Evolutionary conservation across 805 yeast species (phyloP).

Genomic region (Priceomyces medius): DNA sequence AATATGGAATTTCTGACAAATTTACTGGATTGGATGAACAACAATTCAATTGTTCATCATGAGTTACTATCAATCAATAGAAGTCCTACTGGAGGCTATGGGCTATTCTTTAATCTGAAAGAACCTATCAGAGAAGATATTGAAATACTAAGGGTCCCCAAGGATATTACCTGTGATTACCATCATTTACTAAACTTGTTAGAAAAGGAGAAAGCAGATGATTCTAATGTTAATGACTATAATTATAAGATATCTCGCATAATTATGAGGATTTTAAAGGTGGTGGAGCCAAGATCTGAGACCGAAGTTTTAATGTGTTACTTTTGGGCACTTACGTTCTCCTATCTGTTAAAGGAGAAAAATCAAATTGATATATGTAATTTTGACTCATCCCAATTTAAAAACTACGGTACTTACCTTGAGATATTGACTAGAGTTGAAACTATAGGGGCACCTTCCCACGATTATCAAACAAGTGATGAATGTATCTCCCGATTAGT

Average conservation of each 20-base stretch:
- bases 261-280: conserved; percentile 18
- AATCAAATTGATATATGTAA: neutral
- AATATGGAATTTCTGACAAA: neutral
- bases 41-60: neutral
- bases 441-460: conserved; percentile 9
- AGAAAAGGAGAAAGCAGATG: conserved; percentile 17
- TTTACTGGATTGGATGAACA: neutral
- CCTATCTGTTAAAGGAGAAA: neutral
- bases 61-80: conserved; percentile 11
- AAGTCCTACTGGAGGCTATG: conserved; percentile 32
- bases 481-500: conserved; percentile 9
- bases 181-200: conserved; percentile 17
- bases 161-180: conserved; percentile 18
- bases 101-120: conserved; percentile 19
- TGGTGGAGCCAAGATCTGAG: conserved; percentile 25
- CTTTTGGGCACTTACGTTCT: conserved; percentile 22
- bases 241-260: conserved; percentile 17
- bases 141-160: conserved; percentile 22
- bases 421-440: conserved; percentile 18
- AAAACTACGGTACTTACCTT: conserved; percentile 14
- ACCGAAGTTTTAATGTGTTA: conserved; percentile 27
- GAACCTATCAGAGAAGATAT: conserved; percentile 8
- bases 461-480: conserved; percentile 5
- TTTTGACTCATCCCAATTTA: conserved; percentile 9
- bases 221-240: conserved; percentile 3